Percentiles rank a stretch among this genome's conserved stretches.
These are phyloP conservation scores for Talaromyces sp. DNA, from an alignment of 2,329 filamentous ascomycete genomes.

Conservation along the genomic window DNA sequence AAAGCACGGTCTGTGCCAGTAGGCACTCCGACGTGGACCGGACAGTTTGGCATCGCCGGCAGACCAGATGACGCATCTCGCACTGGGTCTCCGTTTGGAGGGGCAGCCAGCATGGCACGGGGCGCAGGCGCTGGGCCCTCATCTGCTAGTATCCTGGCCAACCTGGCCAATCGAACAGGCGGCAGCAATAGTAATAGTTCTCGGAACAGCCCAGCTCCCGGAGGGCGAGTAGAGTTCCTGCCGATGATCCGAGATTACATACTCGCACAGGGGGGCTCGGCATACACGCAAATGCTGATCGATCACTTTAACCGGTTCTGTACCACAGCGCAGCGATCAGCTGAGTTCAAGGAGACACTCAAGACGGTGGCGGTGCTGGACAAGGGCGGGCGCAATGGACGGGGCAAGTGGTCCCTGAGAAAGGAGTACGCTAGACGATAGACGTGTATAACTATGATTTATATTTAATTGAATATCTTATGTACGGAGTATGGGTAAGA, in stretches of 20 bases:
- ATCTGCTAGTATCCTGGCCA: constrained; percentile 34
- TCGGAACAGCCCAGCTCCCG: constrained; percentile 37
- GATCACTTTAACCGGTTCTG: constrained; percentile 86
- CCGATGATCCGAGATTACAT: constrained; percentile 74
- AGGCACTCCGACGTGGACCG: constrained; percentile 91
- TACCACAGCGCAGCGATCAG: constrained; percentile 59
- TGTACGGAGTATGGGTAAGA: too few species aligned
- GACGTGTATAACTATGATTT: neutral
- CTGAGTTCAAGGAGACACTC: constrained; percentile 77
- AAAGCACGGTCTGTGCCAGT: constrained; percentile 67
- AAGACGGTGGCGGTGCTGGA: constrained; percentile 69
- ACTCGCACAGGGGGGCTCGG: constrained; percentile 66
- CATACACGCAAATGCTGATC: constrained; percentile 77
- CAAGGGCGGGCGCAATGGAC: constrained; percentile 41
- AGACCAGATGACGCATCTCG: constrained; percentile 51
- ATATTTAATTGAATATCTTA: too few species aligned
- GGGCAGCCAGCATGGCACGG: constrained; percentile 27
- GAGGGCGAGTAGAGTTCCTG: constrained; percentile 56
- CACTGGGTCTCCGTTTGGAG: constrained; percentile 40
- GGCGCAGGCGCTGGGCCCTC: constrained; percentile 32
- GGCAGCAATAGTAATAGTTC: constrained; percentile 3
- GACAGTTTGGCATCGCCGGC: constrained; percentile 71
- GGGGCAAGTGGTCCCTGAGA: constrained; percentile 55
- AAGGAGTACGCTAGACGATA: constrained; percentile 43
- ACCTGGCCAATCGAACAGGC: constrained; percentile 26